Evolutionary conservation across 1,284 basidiomycete species (phyloP), one percentile per base, ranked within the genome.

Genomic region (Quambalaria eucalypti): DNA sequence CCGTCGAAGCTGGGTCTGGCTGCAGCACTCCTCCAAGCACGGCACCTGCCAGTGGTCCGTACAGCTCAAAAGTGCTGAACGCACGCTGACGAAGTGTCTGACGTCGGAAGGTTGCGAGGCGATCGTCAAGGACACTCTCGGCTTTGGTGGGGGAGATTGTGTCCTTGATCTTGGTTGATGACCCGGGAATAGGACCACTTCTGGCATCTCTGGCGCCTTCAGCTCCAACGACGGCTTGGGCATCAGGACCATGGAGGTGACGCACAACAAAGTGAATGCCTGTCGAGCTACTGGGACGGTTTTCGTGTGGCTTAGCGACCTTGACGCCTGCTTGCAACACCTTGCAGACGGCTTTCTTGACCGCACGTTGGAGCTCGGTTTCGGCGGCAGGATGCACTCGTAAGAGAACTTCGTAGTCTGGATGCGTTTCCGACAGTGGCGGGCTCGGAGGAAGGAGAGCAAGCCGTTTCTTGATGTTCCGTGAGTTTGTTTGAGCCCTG

Each of bases 21-120:
- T 31, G 28, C 39, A 75, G 59, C 25, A 75, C 65, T 26, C 59
- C 57, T 14, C 55, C 60, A 19, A 75, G 38, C 21, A 71, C 36
- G 1, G 57, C 21, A 9, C 55, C 60, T 16, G 66, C 59, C 2
- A 56, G 54, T 23, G 65, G 62, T 0, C 72, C 72, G 10, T 61
- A 29, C 0, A 75, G 52, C 42, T 74, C 66, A 52, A 73, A 75
- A 9, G 66, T 53, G 48, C 73, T 73, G 56, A 56, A 73, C 5
- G 69, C 73, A 19, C 66, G 52, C 38, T 54, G 19, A 14, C 65
- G 48, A 54, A 16, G 36, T 50, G 52, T 7, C 10, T 39, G 23
- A 2, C 30, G 26, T 30, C 31, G 29, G 10, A 19, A n/a, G 21
- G 14, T 29, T 14, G 4, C 21, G 36, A 19, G 7, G 44, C 48